phyloP scores from a whole-genome alignment of 257 asterid species.

The Gentiana macrophylla region DNA sequence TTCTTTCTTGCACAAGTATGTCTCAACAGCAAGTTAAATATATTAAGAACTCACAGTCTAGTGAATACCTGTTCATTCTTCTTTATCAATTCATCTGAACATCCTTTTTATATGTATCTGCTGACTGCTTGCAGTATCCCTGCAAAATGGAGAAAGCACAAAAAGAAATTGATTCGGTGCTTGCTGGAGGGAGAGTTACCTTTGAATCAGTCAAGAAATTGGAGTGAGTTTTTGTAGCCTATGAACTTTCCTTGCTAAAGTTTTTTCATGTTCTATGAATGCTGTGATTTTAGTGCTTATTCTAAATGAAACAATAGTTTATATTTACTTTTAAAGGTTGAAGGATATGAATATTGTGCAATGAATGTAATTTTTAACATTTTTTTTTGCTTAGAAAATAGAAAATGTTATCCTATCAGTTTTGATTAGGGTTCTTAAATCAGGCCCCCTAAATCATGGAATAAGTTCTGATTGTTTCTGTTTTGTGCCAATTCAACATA shows the following conservation, averaged over 20 bases:
- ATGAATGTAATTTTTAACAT: no score
- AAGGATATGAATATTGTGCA: no score
- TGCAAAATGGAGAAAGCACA: conserved; percentile 90
- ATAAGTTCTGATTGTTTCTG: no score
- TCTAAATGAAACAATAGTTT: no score
- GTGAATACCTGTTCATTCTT: not conserved
- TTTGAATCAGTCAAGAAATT: conserved; percentile 62
- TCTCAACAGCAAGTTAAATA: not conserved
- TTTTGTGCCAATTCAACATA: no score
- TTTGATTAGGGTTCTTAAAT: no score
- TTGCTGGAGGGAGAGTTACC: conserved; percentile 49
- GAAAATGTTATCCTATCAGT: no score
- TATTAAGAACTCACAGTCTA: not conserved
- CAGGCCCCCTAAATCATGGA: no score
- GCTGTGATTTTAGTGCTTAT: not conserved
- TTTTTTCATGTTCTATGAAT: not conserved
- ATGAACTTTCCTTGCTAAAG: not conserved
- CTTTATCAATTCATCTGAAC: conserved; percentile 4
- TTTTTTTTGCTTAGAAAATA: no score
- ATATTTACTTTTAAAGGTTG: no score
- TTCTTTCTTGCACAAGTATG: conserved; percentile 88
- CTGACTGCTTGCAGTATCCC: conserved; percentile 55
- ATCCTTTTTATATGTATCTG: conserved; percentile 3
- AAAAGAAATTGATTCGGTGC: conserved; percentile 75
- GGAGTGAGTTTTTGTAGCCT: conserved; percentile 34